Conservation (phyloP, 192 early-diverging fungal species). For the Ambispora gerdemannii region DNA sequence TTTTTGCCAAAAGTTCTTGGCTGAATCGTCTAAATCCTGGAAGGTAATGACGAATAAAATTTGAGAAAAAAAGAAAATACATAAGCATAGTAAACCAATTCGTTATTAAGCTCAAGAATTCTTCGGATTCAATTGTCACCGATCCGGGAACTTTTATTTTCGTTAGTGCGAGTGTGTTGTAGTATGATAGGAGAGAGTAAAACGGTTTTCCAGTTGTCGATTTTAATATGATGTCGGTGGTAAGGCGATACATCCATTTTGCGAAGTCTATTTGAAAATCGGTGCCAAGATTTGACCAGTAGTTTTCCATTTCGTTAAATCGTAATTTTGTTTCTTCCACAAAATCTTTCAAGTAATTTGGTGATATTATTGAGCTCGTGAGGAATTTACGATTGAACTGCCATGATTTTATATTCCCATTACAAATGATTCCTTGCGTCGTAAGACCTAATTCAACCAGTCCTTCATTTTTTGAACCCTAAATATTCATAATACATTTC, state of each 20-base stretch:
- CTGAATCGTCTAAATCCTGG: background rate
- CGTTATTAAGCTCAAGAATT: background rate
- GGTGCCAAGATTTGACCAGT: background rate
- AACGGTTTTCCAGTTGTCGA: background rate
- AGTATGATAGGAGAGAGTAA: constrained; percentile 15
- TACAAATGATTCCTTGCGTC: constrained; percentile 4
- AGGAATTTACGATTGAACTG: constrained; percentile 19
- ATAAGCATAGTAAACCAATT: constrained; percentile 13
- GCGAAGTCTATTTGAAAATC: constrained; percentile 7
- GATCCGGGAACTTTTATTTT: background rate
- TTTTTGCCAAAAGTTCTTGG: background rate
- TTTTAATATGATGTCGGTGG: background rate
- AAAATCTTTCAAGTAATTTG: constrained; percentile 6
- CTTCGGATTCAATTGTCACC: background rate
- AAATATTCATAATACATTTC: background rate
- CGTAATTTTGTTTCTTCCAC: background rate
- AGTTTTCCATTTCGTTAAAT: constrained; percentile 24
- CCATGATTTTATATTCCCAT: constrained; percentile 19
- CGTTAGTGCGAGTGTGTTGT: background rate
- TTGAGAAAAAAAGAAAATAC: constrained; percentile 13
- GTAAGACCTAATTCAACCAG: constrained; percentile 12
- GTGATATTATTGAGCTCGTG: constrained; percentile 6
- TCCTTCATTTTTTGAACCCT: background rate
- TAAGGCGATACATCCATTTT: constrained; percentile 9
- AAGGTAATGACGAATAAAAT: constrained; percentile 1